Conservation (phyloP, 176 grass and related monocot species). For the Eleusine coracana region DNA sequence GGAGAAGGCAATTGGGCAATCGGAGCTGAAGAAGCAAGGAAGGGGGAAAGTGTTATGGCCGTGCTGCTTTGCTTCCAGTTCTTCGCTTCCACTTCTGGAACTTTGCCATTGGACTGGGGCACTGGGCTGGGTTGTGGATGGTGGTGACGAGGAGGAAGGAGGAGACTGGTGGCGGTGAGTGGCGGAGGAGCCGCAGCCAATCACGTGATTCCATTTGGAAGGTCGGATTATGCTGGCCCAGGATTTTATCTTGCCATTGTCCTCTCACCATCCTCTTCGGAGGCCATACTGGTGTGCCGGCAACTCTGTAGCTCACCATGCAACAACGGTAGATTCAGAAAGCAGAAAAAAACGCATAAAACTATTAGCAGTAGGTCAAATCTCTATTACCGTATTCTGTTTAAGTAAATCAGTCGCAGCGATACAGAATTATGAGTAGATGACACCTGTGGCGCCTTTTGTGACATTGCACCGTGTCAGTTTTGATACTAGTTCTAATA, state of each 20-base stretch:
- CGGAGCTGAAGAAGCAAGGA: not conserved
- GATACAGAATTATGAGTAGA: too few relatives aligned
- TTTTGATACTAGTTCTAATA: too few relatives aligned
- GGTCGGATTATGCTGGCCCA: conserved; percentile 27
- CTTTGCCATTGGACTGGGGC: not conserved
- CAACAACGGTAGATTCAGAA: not conserved
- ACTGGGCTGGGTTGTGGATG: not conserved
- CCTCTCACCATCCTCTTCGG: conserved; percentile 34
- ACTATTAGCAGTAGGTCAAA: too few relatives aligned
- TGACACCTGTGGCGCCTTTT: too few relatives aligned
- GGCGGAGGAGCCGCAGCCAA: conserved; percentile 40
- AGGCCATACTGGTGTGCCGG: too few relatives aligned
- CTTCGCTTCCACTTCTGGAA: conserved; percentile 43
- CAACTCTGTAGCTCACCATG: not conserved
- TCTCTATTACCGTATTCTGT: too few relatives aligned
- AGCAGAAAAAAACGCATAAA: too few relatives aligned
- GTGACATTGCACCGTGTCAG: too few relatives aligned
- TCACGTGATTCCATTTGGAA: conserved; percentile 45
- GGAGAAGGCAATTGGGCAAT: not conserved
- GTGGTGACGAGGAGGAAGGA: not conserved
- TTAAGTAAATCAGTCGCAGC: too few relatives aligned
- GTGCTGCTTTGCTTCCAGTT: conserved; percentile 39
- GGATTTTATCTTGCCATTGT: conserved; percentile 51
- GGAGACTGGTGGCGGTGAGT: conserved; percentile 33
- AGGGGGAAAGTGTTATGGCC: not conserved